phyloP scores from a whole-genome alignment of 352 stramenopile species.

The Globisporangium echinulatum region DNA sequence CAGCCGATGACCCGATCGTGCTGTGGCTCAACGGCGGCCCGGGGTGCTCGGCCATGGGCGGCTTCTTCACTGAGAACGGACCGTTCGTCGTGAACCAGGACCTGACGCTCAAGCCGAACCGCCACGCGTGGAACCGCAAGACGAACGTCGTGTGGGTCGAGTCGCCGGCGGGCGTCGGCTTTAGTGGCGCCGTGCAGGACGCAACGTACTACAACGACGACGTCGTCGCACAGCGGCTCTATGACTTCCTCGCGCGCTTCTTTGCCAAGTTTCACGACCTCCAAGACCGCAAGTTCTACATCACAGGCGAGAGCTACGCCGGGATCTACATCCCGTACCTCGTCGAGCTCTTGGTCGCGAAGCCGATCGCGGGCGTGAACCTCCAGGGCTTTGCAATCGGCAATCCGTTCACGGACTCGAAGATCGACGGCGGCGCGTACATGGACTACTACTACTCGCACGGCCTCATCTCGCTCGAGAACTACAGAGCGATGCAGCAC shows the following conservation, averaged over 20 bases:
- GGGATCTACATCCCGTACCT: conserved; percentile 90
- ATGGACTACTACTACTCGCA: conserved; percentile 87
- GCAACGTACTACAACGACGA: conserved; percentile 81
- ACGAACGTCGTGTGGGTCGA: conserved; percentile 77
- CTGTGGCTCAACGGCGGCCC: conserved; percentile 80
- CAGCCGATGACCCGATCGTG: conserved; percentile 58
- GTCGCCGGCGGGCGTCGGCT: conserved; percentile 67
- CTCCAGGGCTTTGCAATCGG: conserved; percentile 74
- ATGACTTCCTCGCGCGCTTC: conserved; percentile 69
- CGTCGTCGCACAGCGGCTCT: conserved; percentile 63
- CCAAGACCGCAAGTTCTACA: conserved; percentile 69
- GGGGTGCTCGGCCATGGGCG: conserved; percentile 67
- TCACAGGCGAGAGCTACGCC: conserved; percentile 80
- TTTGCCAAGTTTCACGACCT: conserved; percentile 71
- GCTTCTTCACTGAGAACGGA: conserved; percentile 68
- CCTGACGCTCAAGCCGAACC: conserved; percentile 52
- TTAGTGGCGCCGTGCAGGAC: conserved; percentile 50
- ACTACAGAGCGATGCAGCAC: conserved; percentile 56
- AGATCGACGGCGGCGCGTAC: conserved; percentile 59
- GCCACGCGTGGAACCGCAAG: conserved; percentile 74
- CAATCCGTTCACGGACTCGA: conserved; percentile 61
- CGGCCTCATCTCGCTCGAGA: conserved; percentile 73
- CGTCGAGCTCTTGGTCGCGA: conserved; percentile 62
- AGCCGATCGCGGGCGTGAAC: conserved; percentile 58
- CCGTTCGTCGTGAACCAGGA: conserved; percentile 61